Evolutionary conservation across 805 yeast species (phyloP).

Genomic region (Saccharomycopsis babjevae): DNA sequence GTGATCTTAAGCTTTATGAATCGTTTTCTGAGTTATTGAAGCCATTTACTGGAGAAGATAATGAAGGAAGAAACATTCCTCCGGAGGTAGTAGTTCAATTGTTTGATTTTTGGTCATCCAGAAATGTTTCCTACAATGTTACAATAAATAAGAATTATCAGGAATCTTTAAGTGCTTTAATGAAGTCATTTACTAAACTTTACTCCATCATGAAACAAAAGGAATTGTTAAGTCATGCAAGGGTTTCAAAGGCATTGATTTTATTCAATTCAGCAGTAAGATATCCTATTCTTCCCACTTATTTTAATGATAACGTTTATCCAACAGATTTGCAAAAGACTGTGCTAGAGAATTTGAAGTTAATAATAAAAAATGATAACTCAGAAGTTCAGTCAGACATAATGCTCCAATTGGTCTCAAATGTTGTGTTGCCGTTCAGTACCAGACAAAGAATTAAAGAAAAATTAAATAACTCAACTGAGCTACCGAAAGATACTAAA

Average conservation of each 20-base stretch:
- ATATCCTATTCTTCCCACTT: constrained; percentile 62
- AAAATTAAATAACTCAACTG: constrained; percentile 22
- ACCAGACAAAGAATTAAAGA: constrained; percentile 40
- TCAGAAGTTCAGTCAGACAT: constrained; percentile 34
- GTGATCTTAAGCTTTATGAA: constrained; percentile 47
- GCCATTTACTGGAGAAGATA: constrained; percentile 21
- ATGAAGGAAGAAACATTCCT: constrained; percentile 22
- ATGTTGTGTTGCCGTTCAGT: constrained; percentile 51
- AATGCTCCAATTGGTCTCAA: constrained; percentile 43
- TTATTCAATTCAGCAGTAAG: constrained; percentile 55
- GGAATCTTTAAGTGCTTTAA: constrained; percentile 47
- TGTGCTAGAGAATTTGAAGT: constrained; percentile 40
- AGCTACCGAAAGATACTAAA: constrained; percentile 26
- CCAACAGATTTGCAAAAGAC: constrained; percentile 56
- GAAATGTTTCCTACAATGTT: constrained; percentile 36
- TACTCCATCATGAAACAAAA: constrained; percentile 28
- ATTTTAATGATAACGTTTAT: constrained; percentile 40
- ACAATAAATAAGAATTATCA: constrained; percentile 36
- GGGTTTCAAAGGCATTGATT: constrained; percentile 41
- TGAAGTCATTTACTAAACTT: constrained; percentile 43
- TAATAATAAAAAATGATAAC: constrained; percentile 23
- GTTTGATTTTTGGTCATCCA: constrained; percentile 41
- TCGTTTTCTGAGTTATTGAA: constrained; percentile 39
- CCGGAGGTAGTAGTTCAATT: constrained; percentile 29
- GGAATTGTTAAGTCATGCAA: constrained; percentile 20